Conservation (phyloP, 2,329 filamentous ascomycete species). For the Arthroderma sp. region DNA sequence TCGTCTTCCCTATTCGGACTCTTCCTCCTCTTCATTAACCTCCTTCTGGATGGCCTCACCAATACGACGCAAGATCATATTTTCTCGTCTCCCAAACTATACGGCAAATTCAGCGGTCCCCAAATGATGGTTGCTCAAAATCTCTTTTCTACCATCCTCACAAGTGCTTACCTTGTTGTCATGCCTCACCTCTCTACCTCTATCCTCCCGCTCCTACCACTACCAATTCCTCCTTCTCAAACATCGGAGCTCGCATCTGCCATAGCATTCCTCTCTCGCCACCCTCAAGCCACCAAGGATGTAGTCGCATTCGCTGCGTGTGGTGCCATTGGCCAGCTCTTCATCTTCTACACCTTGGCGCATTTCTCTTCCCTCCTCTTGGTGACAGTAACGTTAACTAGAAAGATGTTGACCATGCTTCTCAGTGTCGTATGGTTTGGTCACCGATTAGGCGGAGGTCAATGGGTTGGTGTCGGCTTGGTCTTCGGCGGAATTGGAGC, state of each 20-base stretch:
- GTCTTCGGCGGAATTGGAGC: conserved; percentile 94
- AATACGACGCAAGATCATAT: conserved; percentile 96
- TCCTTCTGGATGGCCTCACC: conserved; percentile 89
- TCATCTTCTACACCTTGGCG: conserved; percentile 92
- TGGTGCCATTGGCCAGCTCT: conserved; percentile 87
- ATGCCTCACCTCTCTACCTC: conserved; percentile 65
- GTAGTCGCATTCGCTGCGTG: conserved; percentile 82
- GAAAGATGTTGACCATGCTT: conserved; percentile 99
- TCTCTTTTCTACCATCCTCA: conserved; percentile 69
- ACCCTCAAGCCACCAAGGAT: conserved; percentile 75
- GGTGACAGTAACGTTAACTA: conserved; percentile 90
- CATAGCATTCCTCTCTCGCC: conserved; percentile 62
- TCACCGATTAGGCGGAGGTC: conserved; percentile 72
- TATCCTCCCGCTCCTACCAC: conserved; percentile 55
- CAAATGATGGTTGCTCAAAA: conserved; percentile 99
- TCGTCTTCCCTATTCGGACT: conserved; percentile 59
- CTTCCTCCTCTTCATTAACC: conserved; percentile 71
- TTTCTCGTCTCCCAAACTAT: conserved; percentile 52
- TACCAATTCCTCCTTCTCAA: conserved; percentile 43
- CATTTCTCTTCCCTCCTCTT: conserved; percentile 85
- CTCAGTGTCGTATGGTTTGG: conserved; percentile 91
- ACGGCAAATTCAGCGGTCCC: conserved; percentile 71
- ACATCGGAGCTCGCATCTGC: conserved; percentile 72
- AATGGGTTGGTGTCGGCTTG: conserved; percentile 82
- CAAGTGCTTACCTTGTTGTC: conserved; percentile 60